phyloP scores from a whole-genome alignment of 768 basidiomycete species.

The Kwoniella heveanensis region DNA sequence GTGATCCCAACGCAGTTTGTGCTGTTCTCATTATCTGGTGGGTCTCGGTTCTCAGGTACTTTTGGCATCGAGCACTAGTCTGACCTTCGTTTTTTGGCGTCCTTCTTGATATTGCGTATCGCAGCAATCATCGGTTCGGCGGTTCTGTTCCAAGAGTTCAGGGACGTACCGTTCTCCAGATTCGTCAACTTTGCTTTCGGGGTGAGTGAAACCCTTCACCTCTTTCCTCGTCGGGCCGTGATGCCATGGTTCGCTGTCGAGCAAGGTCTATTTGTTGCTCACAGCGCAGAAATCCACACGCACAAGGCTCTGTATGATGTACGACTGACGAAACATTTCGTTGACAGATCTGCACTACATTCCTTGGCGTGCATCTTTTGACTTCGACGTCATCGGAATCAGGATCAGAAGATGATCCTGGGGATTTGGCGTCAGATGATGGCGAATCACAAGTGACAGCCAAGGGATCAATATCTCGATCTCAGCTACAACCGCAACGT shows the following conservation, averaged over 20 bases:
- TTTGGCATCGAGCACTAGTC: too few relatives aligned
- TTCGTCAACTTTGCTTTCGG: slow-evolving; percentile 51
- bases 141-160: slow-evolving; percentile 91
- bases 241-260: too few relatives aligned
- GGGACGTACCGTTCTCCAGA: slow-evolving; percentile 66
- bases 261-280: too few relatives aligned
- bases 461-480: not conserved
- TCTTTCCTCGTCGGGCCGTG: too few relatives aligned
- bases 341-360: slow-evolving; percentile 72
- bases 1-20: slow-evolving; percentile 96
- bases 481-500: slow-evolving; percentile 11
- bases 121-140: slow-evolving; percentile 84
- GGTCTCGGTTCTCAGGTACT: slow-evolving; percentile 20
- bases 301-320: not conserved
- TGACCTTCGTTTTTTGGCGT: too few relatives aligned
- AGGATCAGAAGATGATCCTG: slow-evolving; percentile 10
- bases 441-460: not conserved
- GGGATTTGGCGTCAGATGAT: not conserved
- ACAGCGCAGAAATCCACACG: too few relatives aligned
- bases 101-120: not conserved
- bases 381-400: slow-evolving; percentile 59
- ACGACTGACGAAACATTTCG: too few relatives aligned
- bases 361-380: slow-evolving; percentile 84
- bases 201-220: too few relatives aligned
- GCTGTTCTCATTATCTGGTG: slow-evolving; percentile 77